Base-by-base conservation (phyloP, 805 yeast species). In the Spathaspora girioi region DNA sequence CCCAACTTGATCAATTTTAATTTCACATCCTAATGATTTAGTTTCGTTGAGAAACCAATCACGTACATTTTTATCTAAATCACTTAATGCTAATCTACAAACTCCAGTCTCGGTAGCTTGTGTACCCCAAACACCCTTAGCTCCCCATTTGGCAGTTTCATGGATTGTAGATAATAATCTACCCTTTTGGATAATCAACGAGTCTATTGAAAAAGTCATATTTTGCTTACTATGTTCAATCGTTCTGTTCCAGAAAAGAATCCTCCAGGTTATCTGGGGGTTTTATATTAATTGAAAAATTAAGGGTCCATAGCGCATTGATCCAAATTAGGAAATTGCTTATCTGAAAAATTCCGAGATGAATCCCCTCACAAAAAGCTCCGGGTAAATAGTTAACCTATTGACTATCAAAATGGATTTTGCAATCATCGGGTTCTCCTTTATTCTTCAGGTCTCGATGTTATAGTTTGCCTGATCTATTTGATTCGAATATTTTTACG, bases 31-130 rank as follows among this genome's bases (percentile, higher is more conserved):
- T 35, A 84, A 62, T 7, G 62, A 50, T 49, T 70, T 70, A 3
- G 81, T 71, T 60, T 84, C 87, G 10, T 56, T 60, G 31, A 79
- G 70, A 57, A 84, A 81, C 90, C 90, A 85, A 56, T 84, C 86
- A 52, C 84, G 76, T 15, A 86, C 86, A 29, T 71, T 64, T 56
- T 83, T 83, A 59, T 86, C 91, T 35, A 79, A 77, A 55, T 83
- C 87, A 20, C 78, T 67, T 15, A 86, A 73, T 0, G 90, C 83
- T 43, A 86, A 66, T 54, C 91, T 72, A 53, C 87, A 79, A 55
- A 85, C 84, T 10, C 91, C 91, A 7, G 89, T 84, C 49, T 85
- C 80, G 3, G 84, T 80, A 5, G 70, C 55, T 29, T 63, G 68
- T 0, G 72, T 60, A 1, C 89, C 89, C 87, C 88, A 84, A 18